Evolutionary conservation across 2,329 filamentous ascomycete genomes (phyloP), one percentile per base, ranked within the genome.

Genomic region (Corinectria fuckeliana): DNA sequence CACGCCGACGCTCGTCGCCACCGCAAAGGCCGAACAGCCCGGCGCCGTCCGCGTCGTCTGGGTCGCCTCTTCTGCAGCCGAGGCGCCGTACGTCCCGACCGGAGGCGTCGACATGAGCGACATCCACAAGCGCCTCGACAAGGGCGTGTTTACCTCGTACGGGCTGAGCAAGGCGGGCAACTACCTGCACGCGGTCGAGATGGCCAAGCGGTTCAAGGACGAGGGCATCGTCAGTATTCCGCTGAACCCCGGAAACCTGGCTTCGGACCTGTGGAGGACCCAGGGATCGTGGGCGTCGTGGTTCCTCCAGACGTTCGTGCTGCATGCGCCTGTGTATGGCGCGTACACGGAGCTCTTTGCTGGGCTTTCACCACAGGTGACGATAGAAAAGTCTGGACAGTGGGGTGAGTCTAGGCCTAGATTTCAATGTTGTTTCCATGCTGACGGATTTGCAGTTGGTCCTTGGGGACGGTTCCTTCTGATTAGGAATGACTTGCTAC

Each of bases 321-420:
- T 74, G 1, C 68, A 74, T 52, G 71, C 75, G 0, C 16, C 69
- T 0, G 55, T 75, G 10, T 69, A 75, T 25, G 82, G 81, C 0
- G 81, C 80, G 0, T 83, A 82, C 64, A 82, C 82, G 0, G 76
- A 80, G 58, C 63, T 85, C 1, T 85, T 77, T 58, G 76, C 45
- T 18, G 54, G 47, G 2, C 30, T 57, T 3, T 57, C 54, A 5
- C 47, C 54, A 3, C 16, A 45, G 14, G 54, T 57, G 21, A 57
- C 38, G 3, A 8, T 51, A 16, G 39, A 38, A 11, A 45, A 51
- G 28, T 30, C 47, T 26, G 54, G 54, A 1, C 18, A 23, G n/a
- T 57, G 54, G 54, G 39, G 54, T 57, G 51, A 51, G 54, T 30
- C 32, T 9, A 4, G 7, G 3, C 10, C n/a, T 2, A 5, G 21